A percentile compares a stretch with the other conserved stretches of the same genome.
These are phyloP conservation scores for Cercospora zeae-maydis DNA, from an alignment of 2,329 filamentous ascomycete species.

Conservation along the genomic window DNA sequence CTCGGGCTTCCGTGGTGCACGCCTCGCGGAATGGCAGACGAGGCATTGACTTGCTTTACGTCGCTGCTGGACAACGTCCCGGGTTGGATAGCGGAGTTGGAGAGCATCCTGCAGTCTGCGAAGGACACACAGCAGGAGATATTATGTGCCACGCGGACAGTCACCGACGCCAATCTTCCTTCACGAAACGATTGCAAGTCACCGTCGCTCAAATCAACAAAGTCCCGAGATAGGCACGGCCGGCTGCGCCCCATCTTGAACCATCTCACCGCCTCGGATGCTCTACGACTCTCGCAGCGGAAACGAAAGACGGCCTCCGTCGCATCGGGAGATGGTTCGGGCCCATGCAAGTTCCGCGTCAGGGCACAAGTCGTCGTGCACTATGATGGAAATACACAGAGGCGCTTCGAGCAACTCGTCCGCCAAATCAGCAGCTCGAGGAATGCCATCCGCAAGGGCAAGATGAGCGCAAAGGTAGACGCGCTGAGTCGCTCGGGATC, in stretches of 20 bases:
- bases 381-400: conserved; percentile 84
- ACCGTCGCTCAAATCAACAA: conserved; percentile 27
- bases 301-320: conserved; percentile 47
- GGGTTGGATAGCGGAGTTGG: conserved; percentile 34
- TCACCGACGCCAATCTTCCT: conserved; percentile 6
- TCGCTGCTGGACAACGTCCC: conserved; percentile 32
- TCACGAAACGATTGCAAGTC: conserved; percentile 19
- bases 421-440: conserved; percentile 74
- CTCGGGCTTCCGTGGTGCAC: background rate
- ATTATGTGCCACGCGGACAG: conserved; percentile 25
- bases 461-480: conserved; percentile 72
- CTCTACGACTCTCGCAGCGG: conserved; percentile 30
- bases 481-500: conserved; percentile 40
- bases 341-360: conserved; percentile 59
- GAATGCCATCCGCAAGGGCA: conserved; percentile 82
- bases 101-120: conserved; percentile 28
- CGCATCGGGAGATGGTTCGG: conserved; percentile 39
- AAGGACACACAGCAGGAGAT: conserved; percentile 30
- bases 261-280: conserved; percentile 31
- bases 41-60: conserved; percentile 31
- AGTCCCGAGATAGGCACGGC: conserved; percentile 2
- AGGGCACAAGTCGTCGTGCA: conserved; percentile 81
- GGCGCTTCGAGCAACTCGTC: conserved; percentile 76
- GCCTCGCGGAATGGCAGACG: conserved; percentile 31
- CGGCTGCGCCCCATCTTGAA: conserved; percentile 22